A percentile compares a stretch with the other conserved stretches of the same genome.
Conservation (phyloP, 768 basidiomycete species). For the Amanita fuliginea region DNA sequence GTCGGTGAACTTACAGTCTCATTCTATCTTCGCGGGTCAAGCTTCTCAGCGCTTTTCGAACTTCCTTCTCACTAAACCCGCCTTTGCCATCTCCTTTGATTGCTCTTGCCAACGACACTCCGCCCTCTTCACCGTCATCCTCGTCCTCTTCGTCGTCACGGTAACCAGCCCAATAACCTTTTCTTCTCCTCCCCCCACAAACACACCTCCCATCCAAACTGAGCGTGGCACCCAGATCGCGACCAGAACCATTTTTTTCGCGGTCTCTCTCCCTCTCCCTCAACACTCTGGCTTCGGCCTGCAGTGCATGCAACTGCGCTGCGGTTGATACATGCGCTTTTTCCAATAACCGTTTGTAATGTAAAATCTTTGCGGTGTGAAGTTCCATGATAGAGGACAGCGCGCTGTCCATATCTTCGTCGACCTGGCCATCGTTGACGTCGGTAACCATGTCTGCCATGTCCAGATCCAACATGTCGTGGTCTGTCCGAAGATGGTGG, state of each 20-base stretch:
- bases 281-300: conserved; percentile 67
- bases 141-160: conserved; percentile 39
- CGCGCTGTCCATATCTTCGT: conserved; percentile 50
- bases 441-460: conserved; percentile 64
- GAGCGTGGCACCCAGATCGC: neutral
- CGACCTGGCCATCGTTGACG: conserved; percentile 42
- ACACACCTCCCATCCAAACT: conserved; percentile 22
- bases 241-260: neutral
- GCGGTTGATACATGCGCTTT: conserved; percentile 70
- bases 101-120: conserved; percentile 29
- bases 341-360: conserved; percentile 73
- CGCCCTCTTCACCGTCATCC: conserved; percentile 28
- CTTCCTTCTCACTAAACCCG: conserved; percentile 61
- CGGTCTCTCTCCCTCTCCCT: conserved; percentile 25
- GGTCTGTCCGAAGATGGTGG: neutral
- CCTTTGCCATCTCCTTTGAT: conserved; percentile 45
- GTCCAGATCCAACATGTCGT: neutral
- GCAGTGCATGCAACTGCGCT: conserved; percentile 76
- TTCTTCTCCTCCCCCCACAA: conserved; percentile 52
- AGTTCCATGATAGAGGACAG: conserved; percentile 27
- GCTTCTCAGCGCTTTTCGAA: conserved; percentile 50
- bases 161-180: conserved; percentile 69
- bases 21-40: conserved; percentile 59
- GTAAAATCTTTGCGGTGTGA: conserved; percentile 48
- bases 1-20: conserved; percentile 46